Base-by-base conservation (phyloP, 2,329 filamentous ascomycete genomes). In the Pseudogymnoascus sp. region DNA sequence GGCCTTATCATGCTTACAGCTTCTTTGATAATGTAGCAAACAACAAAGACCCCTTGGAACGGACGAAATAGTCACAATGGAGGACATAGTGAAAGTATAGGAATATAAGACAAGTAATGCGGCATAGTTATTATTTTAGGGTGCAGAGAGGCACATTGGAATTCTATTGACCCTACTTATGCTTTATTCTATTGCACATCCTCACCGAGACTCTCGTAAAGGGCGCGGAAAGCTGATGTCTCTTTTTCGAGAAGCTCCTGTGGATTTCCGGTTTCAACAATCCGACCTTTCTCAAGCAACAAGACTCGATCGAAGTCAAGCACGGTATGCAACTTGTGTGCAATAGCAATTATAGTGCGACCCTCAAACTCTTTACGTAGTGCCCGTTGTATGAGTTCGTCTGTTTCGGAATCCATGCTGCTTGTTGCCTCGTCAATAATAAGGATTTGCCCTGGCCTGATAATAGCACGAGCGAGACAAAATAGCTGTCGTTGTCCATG, bases 261-360 rank as follows among this genome's bases (percentile, higher is more conserved):
- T 6, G 46, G 46, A 25, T 53, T 23, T n/a, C 86, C 93, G 71
- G 84, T 97, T 77, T 97, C 92, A 10, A 93, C 82, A 21, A 96
- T 87, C 66, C 84, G 78, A n/a, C 77, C 76, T 56, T 73, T 62
- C 66, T 81, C 77, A 70, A 84, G 75, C 5, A 83, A 78, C 1
- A 77, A 74, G 34, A 83, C 76, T 50, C 74, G 75, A 69, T 83
- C 80, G 71, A 80, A 82, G 65, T 81, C 80, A 53, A 79, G 72
- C 50, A 83, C 79, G 0, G 78, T 82, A 7, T 75, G 69, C 31
- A 78, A 65, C 5, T 72, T 65, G 67, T 78, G 76, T 23, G 74
- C 74, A 4, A 77, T 72, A 0, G 72, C 71, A 46, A 78, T 69
- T 10, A 88, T 78, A 8, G 85, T 88, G 69, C 82, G 80, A 5